Conservation (phyloP, 73 alveolate species). For the Halteria grandinella region DNA sequence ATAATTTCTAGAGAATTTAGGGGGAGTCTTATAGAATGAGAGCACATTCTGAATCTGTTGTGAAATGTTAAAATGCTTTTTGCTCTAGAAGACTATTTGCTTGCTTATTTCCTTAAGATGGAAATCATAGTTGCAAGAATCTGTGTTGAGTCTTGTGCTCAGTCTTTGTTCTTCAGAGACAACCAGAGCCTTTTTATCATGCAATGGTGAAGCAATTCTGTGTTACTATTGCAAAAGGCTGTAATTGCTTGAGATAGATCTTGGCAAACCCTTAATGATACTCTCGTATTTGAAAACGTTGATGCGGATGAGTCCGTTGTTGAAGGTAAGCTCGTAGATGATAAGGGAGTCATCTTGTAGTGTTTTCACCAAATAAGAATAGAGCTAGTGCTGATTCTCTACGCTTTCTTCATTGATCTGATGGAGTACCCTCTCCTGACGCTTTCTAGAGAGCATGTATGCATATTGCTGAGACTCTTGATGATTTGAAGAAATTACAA, state of each 20-base stretch:
- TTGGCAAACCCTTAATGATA: conserved; percentile 12
- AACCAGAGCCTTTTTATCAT: conserved; percentile 7
- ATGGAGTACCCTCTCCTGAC: conserved; percentile 8
- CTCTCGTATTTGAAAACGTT: conserved; percentile 27
- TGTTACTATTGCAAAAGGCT: background rate
- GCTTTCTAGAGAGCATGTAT: background rate
- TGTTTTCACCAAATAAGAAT: conserved; percentile 15
- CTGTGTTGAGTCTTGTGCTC: conserved; percentile 51
- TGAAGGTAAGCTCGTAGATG: conserved; percentile 41
- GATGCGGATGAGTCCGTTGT: conserved; percentile 33
- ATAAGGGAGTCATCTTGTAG: conserved; percentile 22
- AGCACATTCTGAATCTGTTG: conserved; percentile 4
- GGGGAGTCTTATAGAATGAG: conserved; percentile 43
- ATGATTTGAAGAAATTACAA: background rate
- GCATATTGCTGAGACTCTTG: background rate
- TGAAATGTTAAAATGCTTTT: conserved; percentile 10
- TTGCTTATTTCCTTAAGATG: conserved; percentile 3
- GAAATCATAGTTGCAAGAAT: conserved; percentile 61
- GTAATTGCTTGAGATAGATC: background rate
- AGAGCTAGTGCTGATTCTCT: conserved; percentile 25
- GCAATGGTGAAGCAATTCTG: background rate
- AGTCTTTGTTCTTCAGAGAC: conserved; percentile 23
- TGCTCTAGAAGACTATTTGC: background rate
- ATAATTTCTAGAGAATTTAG: conserved; percentile 31
- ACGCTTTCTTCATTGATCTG: background rate